Percentiles rank a stretch among this genome's conserved stretches.
These are phyloP conservation scores for Xeromyces bisporus DNA, from an alignment of 495 filamentous ascomycete species.

Conservation along the genomic window DNA sequence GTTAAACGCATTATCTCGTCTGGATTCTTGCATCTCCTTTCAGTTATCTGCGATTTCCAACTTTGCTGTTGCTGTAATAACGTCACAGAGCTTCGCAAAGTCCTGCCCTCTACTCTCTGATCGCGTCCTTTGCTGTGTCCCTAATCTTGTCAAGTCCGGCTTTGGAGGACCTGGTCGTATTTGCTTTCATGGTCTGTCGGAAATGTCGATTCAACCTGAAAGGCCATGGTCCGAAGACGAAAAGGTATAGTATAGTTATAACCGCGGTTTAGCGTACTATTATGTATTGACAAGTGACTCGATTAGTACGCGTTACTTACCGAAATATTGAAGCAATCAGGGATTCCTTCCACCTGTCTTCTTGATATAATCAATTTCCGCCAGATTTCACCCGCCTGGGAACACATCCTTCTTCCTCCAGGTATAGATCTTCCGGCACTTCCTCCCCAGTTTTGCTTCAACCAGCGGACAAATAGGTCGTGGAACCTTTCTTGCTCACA, in stretches of 20 bases:
- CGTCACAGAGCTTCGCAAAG: too few species aligned
- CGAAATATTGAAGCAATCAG: constrained; percentile 43
- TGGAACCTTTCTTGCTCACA: background rate
- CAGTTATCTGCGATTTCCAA: too few species aligned
- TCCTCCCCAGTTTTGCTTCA: background rate
- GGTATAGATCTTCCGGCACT: constrained; percentile 15
- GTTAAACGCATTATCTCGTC: constrained; percentile 14
- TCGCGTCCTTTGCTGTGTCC: constrained; percentile 6
- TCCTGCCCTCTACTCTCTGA: constrained; percentile 5
- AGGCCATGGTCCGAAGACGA: constrained; percentile 42
- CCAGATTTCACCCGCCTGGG: constrained; percentile 36
- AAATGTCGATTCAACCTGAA: constrained; percentile 33
- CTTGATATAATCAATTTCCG: constrained; percentile 31
- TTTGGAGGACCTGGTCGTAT: constrained; percentile 3
- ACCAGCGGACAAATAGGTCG: background rate
- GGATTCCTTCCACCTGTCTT: constrained; percentile 31
- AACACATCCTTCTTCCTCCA: constrained; percentile 39
- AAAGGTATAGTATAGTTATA: constrained; percentile 37
- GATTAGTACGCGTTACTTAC: constrained; percentile 39
- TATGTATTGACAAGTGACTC: background rate
- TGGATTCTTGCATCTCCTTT: too few species aligned
- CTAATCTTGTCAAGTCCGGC: background rate
- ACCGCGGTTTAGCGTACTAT: too few species aligned
- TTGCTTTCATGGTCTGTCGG: constrained; percentile 25
- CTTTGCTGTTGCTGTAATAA: constrained; percentile 3